Percentiles rank a stretch among this genome's conserved stretches.
Evolutionary conservation across 2,329 filamentous ascomycete species (phyloP).

Genomic region (Lojkania enalia): DNA sequence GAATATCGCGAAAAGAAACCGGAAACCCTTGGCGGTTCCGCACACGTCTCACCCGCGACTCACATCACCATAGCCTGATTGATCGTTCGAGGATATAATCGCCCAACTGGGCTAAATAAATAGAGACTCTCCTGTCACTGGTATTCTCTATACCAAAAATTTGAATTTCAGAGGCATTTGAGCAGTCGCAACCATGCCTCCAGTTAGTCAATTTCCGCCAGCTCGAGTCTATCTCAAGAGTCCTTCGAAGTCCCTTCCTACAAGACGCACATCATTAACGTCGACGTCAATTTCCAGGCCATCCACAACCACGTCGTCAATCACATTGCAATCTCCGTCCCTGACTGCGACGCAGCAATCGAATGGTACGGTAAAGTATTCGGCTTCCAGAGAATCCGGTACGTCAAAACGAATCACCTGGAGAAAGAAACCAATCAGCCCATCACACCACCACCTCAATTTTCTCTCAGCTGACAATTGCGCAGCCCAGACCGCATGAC

Average conservation of each 20-base stretch:
- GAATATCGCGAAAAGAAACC: slow-evolving; percentile 13
- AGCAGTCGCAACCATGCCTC: slow-evolving; percentile 27
- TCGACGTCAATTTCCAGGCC: slow-evolving; percentile 10
- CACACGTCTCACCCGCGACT: slow-evolving; percentile 11
- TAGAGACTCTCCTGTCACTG: neutral
- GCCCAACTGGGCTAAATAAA: neutral
- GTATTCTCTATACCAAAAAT: too few relatives aligned
- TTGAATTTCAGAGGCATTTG: neutral
- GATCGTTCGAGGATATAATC: neutral
- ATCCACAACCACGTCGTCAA: slow-evolving; percentile 24
- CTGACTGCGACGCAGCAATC: slow-evolving; percentile 27
- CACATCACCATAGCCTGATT: slow-evolving; percentile 17
- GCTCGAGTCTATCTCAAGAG: slow-evolving; percentile 37
- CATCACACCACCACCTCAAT: too few relatives aligned
- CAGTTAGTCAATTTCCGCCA: slow-evolving; percentile 38
- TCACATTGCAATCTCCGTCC: slow-evolving; percentile 31
- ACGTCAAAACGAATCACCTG: neutral
- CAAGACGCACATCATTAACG: slow-evolving; percentile 18
- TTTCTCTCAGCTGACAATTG: neutral
- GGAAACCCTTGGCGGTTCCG: slow-evolving; percentile 3
- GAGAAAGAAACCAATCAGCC: too few relatives aligned
- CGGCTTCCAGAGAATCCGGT: slow-evolving; percentile 27
- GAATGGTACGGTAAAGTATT: slow-evolving; percentile 30
- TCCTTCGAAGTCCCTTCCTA: neutral
- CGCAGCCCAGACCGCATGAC: slow-evolving; percentile 23